Evolutionary conservation across 306 rosid species (phyloP).

Genomic region (Gillenia trifoliata): DNA sequence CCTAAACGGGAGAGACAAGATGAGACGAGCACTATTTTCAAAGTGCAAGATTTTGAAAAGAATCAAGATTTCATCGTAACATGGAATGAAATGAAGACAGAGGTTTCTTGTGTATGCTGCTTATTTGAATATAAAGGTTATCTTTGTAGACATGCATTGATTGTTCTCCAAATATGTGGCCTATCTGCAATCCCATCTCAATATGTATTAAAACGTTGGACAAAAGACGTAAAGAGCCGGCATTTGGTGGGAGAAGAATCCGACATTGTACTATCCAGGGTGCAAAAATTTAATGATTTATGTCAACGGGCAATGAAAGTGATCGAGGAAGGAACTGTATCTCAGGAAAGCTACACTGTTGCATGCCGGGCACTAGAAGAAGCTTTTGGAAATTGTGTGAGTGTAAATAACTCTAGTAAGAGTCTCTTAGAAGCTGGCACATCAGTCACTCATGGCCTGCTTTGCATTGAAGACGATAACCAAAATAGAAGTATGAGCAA

Average conservation of each 20-base stretch:
- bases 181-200: conserved; percentile 70
- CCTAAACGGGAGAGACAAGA: conserved; percentile 79
- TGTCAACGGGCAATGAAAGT: conserved; percentile 72
- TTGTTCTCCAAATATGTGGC: conserved; percentile 88
- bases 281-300: conserved; percentile 72
- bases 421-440: conserved; percentile 67
- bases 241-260: conserved; percentile 60
- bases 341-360: conserved; percentile 78
- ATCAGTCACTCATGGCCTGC: conserved; percentile 64
- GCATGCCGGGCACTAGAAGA: conserved; percentile 70
- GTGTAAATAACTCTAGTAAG: conserved; percentile 55
- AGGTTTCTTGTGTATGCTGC: conserved; percentile 77
- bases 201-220: conserved; percentile 90
- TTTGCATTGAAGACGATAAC: conserved; percentile 68
- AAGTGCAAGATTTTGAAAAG: conserved; percentile 83
- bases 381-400: conserved; percentile 59
- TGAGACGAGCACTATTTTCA: conserved; percentile 45
- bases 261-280: conserved; percentile 53
- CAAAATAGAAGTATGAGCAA: conserved; percentile 76
- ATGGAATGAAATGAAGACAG: conserved; percentile 65
- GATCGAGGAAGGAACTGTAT: conserved; percentile 81
- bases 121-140: conserved; percentile 86
- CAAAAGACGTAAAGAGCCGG: conserved; percentile 73
- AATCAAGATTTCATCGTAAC: conserved; percentile 60
- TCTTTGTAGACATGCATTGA: conserved; percentile 94